Evolutionary conservation across 1,284 basidiomycete genomes (phyloP), one percentile per base, ranked within the genome.

Genomic region (Sphaerobolus stellatus): DNA sequence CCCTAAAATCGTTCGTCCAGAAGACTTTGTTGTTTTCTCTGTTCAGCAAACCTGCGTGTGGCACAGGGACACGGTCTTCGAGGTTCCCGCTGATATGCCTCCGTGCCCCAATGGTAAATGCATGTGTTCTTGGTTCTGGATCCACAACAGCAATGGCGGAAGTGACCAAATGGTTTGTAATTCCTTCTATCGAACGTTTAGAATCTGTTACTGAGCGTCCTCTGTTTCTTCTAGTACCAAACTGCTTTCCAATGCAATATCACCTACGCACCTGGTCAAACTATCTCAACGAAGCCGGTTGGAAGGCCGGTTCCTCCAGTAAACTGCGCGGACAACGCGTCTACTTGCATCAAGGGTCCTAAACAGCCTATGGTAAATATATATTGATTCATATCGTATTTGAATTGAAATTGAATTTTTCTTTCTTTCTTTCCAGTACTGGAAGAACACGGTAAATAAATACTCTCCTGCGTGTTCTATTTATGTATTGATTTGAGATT

Each of bases 21-120:
- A 78, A 41, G 86, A 90, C 68, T 83, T 90, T 59, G 75, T 77
- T 4, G 71, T 91, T n/a, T 89, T 90, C 70, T 84, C 80, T 56
- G 77, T 86, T 28, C 89, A 89, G 66, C 82, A 86, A 29, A 83
- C 80, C 0, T 88, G 86, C 59, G 85, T 88, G 0, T 90, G 84
- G 84, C 72, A 71, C 41, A 75, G 82, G 24, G 79, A 80, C 67
- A 88, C 84, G 16, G 75, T 79, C 48, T 90, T 88, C 62, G 62
- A 76, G 50, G 77, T 90, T 22, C 88, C 88, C 0, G 74, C 69
- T 13, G 68, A 70, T 14, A 83, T 90, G 78, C 88, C 88, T 0
- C 71, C 80, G 18, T 90, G 88, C 64, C 83, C 86, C 0, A 64
- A 77, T 1, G 81, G 77, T 11, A 81, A 80, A 30, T 90, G 88